phyloP scores from a whole-genome alignment of 208 protist genomes.

The Phytomonas francai region DNA sequence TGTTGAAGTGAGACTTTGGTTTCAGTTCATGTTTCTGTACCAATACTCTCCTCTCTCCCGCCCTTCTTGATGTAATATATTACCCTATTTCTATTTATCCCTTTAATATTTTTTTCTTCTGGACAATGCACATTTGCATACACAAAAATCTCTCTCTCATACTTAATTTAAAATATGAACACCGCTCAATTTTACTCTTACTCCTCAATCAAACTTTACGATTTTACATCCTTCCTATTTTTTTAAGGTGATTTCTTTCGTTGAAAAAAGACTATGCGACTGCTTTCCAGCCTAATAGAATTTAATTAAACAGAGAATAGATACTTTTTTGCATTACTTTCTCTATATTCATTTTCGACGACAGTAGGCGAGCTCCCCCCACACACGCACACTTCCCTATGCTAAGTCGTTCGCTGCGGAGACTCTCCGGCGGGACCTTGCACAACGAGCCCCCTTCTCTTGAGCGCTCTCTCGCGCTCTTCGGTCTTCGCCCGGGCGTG shows the following conservation, averaged over 20 bases:
- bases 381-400: neutral
- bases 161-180: neutral
- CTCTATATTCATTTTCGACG: too few species aligned
- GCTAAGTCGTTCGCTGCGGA: neutral
- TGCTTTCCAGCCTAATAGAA: too few species aligned
- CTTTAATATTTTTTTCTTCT: neutral
- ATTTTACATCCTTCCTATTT: neutral
- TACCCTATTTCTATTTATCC: neutral
- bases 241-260: too few species aligned
- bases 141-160: neutral
- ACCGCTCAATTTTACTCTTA: neutral
- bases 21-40: too few species aligned
- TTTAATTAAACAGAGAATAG: too few species aligned
- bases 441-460: too few species aligned
- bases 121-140: too few species aligned
- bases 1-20: too few species aligned
- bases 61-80: neutral
- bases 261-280: too few species aligned
- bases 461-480: conserved; percentile 81
- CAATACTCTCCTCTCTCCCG: conserved; percentile 4
- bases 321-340: too few species aligned
- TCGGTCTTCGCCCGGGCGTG: conserved; percentile 80
- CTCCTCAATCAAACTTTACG: neutral
- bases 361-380: neutral
- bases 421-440: conserved; percentile 8